Base-by-base conservation (phyloP, 306 rosid species). In the Parietaria judaica region DNA sequence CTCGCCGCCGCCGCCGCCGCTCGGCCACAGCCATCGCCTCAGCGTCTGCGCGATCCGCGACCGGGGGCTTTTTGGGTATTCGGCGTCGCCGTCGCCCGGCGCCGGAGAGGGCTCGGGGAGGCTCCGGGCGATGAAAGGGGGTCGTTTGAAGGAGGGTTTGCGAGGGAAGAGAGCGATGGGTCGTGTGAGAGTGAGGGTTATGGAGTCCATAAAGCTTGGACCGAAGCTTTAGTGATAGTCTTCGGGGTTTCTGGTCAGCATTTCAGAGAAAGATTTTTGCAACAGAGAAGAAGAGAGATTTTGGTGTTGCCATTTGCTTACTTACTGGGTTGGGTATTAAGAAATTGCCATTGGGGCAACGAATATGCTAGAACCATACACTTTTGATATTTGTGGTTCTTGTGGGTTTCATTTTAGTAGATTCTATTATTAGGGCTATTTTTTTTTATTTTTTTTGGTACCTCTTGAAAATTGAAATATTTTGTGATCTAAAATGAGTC, bases 151-250 rank as follows among this genome's bases (percentile, higher is more conserved):
- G 45, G 45, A 54, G 72, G 69, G 74, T 60, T 54, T 14, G 37
- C 16, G 49, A 72, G 39, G 17, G 60, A 64, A 0, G 80, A 59
- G 37, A 58, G 62, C 7, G 51, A 8, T 58, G 35, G 36, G 55
- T 17, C 17, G 12, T 7, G 52, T 56, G 69, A 75, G 68, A 55
- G 65, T 56, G 69, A 75, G 68, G 52, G 65, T 35, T 13, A 80
- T 47, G 52, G 80, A 76, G 65, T 78, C 90, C 90, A 89, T 89
- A 64, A 46, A 70, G 67, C 11, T 46, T 8, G 56, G 64, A 49
- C 53, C 14, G 60, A 11, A 43, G 62, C 48, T 51, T 55, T n/a
- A 15, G 51, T 56, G 41, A 7, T 2, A 7, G 8, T 11, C 31
- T 35, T 54, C 0, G 62, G 10, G 31, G 8, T 31, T 12, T 13